Evolutionary conservation across 2,329 filamentous ascomycete genomes (phyloP), one percentile per base, ranked within the genome.

Genomic region (Capronia coronata): DNA sequence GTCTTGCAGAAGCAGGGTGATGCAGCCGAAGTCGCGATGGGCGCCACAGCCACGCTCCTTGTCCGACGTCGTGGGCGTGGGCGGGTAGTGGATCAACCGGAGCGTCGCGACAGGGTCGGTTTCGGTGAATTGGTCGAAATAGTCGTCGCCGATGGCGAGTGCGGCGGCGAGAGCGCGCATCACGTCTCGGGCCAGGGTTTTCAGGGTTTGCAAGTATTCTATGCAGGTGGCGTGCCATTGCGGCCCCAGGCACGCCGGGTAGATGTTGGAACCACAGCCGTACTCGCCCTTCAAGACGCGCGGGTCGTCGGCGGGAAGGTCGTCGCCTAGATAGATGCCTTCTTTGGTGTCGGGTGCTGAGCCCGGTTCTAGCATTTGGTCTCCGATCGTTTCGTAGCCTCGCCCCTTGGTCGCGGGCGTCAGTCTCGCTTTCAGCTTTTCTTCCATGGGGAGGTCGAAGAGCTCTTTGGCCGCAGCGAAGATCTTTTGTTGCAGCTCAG

Each of bases 391-490:
- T 18, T 45, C 75, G 55, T 77, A 78, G 16, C 75, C 75, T 41
- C 75, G 46, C 27, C 46, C 39, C 14, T 23, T 43, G 13, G 18
- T 48, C 3, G 18, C 19, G 9, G 46, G 25, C 16, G 13, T 23
- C 10, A 54, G 47, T 41, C 18, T 51, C 21, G 59, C 59, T 40
- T 56, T 55, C 38, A 56, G 38, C 46, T 63, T 63, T 10, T 47
- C 52, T 35, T 62, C 61, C 1, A 56, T n/a, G 1, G 61, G 58
- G 4, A 79, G 66, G 2, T 65, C 62, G 57, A 80, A 79, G 59
- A 80, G 70, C 10, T 64, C 64, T 54, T 69, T 66, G n/a, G 69
- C 64, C 6, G 46, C 46, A 1, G 39, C 38, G 16, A 78, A 65
- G 1, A 71, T 66, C 1, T 61, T 59, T 9, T 67, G 51, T 54